A percentile compares a stretch with the other conserved stretches of the same genome.
These are phyloP conservation scores for Neonectria sp. DNA, from an alignment of 2,329 filamentous ascomycete genomes.

Conservation along the genomic window DNA sequence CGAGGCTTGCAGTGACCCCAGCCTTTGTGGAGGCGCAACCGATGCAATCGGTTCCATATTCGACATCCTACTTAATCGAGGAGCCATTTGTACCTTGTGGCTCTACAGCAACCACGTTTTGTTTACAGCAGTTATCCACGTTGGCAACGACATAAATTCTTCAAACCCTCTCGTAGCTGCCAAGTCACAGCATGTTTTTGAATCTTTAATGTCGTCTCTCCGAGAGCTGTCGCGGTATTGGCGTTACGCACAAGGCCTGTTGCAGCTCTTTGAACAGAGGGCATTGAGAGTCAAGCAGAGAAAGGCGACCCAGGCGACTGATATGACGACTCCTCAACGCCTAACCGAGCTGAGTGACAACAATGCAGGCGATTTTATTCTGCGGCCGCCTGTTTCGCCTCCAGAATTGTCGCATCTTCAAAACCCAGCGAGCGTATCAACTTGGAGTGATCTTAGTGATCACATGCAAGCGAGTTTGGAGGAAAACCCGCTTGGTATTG, in stretches of 20 bases:
- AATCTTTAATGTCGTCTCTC: constrained; percentile 10
- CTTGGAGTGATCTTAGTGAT: too few species aligned
- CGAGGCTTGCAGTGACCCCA: neutral
- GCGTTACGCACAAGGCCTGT: constrained; percentile 10
- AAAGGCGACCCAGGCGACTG: too few species aligned
- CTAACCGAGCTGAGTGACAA: too few species aligned
- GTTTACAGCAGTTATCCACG: constrained; percentile 4
- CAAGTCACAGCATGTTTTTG: neutral
- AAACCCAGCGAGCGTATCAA: too few species aligned
- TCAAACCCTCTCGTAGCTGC: constrained; percentile 5
- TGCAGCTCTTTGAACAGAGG: constrained; percentile 13
- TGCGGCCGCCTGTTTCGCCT: too few species aligned
- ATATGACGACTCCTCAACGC: too few species aligned
- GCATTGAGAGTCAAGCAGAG: constrained; percentile 1
- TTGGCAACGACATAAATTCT: constrained; percentile 15
- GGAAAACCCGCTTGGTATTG: too few species aligned
- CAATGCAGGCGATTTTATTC: too few species aligned
- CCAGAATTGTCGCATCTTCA: too few species aligned
- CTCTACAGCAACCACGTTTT: constrained; percentile 11
- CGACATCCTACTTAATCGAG: neutral
- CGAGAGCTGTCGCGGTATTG: constrained; percentile 6
- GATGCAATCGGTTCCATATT: neutral
- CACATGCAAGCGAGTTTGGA: too few species aligned
- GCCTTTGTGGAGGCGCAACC: neutral
- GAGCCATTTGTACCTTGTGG: neutral